Evolutionary conservation across 148 eudicot species (phyloP), one percentile per base, ranked within the genome.

Genomic region (Tetragonia tetragonoides): DNA sequence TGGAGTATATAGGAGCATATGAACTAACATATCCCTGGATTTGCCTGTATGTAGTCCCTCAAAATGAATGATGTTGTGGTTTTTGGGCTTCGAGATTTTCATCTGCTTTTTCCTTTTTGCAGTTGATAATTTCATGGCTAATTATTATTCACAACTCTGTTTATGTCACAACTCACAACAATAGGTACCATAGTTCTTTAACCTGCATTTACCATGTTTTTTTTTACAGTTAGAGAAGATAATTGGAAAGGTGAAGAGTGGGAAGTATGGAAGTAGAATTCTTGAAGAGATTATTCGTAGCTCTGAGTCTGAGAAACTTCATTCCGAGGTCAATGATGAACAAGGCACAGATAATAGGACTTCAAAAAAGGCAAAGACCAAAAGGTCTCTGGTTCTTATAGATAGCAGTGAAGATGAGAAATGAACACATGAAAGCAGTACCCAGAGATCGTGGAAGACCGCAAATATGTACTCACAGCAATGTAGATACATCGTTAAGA

Each of bases 181-280:
- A 8, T 10, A 3, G 10, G 14, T 49, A 49, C 12, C 53, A n/a
- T n/a, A 60, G n/a, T 60, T 60, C 28, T 60, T 60, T 16, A 57
- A 57, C 21, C 70, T 68, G 11, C 12, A 68, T 40, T 18, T 17
- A 16, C 9, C 57, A 1, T 34, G 20, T 24, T 82, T 80, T 41
- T 83, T 77, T 63, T 37, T 87, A 85, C 94, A 95, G 99, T 86
- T 95, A 79, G 99, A 89, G 85, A 88, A 82, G 82, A 86, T 95
- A 34, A 91, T 95, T 39, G 99, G 99, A 54, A 95, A 93, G 80
- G 84, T 95, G 81, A 95, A 95, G 84, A 80, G 89, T 1, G 82
- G 82, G 56, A 95, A 93, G 81, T 93, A 93, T 56, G 99, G 99
- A 68, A 77, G 54, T 21, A 82, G 69, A 78, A 95, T 95, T 79